Evolutionary conservation across 2,329 filamentous ascomycete species (phyloP).

Genomic region (Xylogone sp.): DNA sequence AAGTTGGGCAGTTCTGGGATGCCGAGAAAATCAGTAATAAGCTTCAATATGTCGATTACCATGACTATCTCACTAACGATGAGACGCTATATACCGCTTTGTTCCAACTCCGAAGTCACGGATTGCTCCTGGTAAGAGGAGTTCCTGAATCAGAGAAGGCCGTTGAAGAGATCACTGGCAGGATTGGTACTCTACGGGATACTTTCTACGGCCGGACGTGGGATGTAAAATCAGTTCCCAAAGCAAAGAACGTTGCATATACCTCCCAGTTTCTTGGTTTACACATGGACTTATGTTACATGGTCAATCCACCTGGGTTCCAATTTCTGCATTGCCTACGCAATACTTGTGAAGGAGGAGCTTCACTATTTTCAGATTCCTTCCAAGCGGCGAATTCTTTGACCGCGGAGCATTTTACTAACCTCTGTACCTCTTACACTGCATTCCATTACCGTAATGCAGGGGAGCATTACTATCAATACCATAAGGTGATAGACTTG

Average conservation of each 20-base stretch:
- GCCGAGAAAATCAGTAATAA: conserved; percentile 38
- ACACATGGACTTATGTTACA: conserved; percentile 92
- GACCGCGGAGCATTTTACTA: conserved; percentile 22
- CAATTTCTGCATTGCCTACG: conserved; percentile 88
- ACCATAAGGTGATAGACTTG: conserved; percentile 51
- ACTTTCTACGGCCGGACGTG: conserved; percentile 92
- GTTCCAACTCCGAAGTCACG: conserved; percentile 58
- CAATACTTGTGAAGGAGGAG: conserved; percentile 75
- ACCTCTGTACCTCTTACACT: conserved; percentile 42
- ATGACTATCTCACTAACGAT: conserved; percentile 64
- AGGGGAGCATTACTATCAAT: conserved; percentile 57
- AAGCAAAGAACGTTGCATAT: conserved; percentile 90
- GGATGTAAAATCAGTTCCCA: conserved; percentile 77
- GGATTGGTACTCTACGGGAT: conserved; percentile 75
- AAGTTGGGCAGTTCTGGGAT: conserved; percentile 40
- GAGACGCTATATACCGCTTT: conserved; percentile 58
- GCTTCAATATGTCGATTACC: conserved; percentile 61
- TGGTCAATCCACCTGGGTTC: conserved; percentile 71
- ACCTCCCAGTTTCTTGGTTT: conserved; percentile 78
- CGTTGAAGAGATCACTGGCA: conserved; percentile 64
- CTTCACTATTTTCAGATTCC: conserved; percentile 81
- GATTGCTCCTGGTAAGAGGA: conserved; percentile 71
- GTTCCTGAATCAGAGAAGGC: conserved; percentile 66
- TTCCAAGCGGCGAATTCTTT: conserved; percentile 53
- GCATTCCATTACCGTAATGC: conserved; percentile 67